Conservation (phyloP, 2,329 filamentous ascomycete species). For the Passalora sequoiae region DNA sequence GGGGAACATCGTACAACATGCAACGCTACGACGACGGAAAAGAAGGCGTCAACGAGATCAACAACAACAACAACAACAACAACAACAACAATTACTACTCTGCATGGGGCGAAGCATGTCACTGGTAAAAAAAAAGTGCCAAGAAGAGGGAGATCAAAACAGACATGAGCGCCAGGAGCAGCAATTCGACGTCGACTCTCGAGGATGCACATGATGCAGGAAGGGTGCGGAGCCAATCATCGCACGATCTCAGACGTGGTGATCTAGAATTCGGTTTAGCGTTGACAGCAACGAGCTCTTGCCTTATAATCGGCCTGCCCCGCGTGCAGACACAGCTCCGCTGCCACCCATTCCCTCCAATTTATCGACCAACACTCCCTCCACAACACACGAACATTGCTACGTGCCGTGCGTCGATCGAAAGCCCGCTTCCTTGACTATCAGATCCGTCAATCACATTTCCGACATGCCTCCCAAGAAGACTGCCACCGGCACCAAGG, state of each 20-base stretch:
- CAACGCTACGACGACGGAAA: background rate
- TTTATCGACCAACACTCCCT: background rate
- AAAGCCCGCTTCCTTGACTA: conserved; percentile 14
- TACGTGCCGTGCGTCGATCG: conserved; percentile 15
- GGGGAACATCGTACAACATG: too few relatives aligned
- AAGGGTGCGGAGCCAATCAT: too few relatives aligned
- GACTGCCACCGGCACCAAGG: conserved; percentile 48
- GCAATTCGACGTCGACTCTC: background rate
- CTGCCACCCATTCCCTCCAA: background rate
- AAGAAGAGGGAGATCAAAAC: background rate
- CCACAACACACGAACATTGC: conserved; percentile 6
- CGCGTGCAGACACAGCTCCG: background rate
- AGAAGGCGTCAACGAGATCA: background rate
- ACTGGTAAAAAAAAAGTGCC: too few relatives aligned
- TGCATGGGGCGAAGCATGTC: too few relatives aligned
- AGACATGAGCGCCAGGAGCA: background rate
- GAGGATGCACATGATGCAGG: too few relatives aligned
- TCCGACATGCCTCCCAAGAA: conserved; percentile 25
- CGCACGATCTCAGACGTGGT: too few relatives aligned
- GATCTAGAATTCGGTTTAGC: too few relatives aligned
- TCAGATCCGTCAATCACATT: conserved; percentile 16
- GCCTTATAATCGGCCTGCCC: background rate
- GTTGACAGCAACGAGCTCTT: too few relatives aligned
- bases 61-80: too few relatives aligned
- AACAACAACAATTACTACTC: too few relatives aligned